A percentile compares a stretch with the other conserved stretches of the same genome.
These are phyloP conservation scores for Pseudonectria buxi DNA, from an alignment of 2,329 filamentous ascomycete genomes.

Conservation along the genomic window DNA sequence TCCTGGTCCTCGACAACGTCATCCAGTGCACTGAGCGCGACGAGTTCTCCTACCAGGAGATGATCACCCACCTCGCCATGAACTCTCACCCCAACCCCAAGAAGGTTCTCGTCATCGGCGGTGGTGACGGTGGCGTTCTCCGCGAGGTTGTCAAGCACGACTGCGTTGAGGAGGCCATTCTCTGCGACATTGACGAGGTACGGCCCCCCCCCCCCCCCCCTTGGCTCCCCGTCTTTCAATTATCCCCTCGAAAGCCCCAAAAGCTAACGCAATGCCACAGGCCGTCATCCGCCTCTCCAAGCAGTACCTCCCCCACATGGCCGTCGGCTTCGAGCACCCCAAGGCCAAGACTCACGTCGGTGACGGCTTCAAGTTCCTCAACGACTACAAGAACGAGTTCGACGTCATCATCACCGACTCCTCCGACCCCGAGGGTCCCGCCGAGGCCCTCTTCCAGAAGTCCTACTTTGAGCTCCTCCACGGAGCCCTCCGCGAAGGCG, in stretches of 20 bases:
- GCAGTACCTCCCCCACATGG: conserved; percentile 94
- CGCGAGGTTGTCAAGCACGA: conserved; percentile 99
- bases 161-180: conserved; percentile 86
- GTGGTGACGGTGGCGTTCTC: conserved; percentile 93
- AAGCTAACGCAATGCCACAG: conserved; percentile 30
- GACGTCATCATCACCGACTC: conserved; percentile 99
- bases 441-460: conserved; percentile 96
- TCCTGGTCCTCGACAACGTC: conserved; percentile 96
- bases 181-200: conserved; percentile 97
- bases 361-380: conserved; percentile 98
- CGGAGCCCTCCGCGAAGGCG: conserved; percentile 85
- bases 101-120: conserved; percentile 96
- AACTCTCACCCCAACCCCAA: conserved; percentile 97
- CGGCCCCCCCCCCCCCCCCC: conserved; percentile 37
- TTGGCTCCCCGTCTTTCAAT: too few relatives aligned
- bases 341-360: conserved; percentile 89
- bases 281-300: conserved; percentile 97
- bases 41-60: conserved; percentile 99
- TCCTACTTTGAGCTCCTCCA: conserved; percentile 94
- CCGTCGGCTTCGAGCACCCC: conserved; percentile 86
- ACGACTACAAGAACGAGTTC: conserved; percentile 93
- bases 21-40: conserved; percentile 98
- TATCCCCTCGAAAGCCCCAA: too few relatives aligned
- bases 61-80: conserved; percentile 98
- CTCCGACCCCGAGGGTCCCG: conserved; percentile 93